Evolutionary conservation across 2,329 filamentous ascomycete genomes (phyloP).

Genomic region (Seiridium cupressi): DNA sequence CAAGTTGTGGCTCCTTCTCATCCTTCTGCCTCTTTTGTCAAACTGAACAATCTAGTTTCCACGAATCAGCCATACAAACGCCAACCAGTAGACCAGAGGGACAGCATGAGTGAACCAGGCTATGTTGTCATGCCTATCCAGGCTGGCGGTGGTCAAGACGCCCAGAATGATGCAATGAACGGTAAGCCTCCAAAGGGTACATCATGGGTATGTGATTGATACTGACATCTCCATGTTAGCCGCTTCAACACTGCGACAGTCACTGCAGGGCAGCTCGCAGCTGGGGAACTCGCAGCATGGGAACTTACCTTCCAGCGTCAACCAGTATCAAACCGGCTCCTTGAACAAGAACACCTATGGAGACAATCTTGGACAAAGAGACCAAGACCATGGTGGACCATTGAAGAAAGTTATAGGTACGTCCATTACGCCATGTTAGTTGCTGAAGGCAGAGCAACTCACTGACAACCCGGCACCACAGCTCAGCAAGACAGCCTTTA

Average conservation of each 20-base stretch:
- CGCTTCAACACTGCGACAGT: no score
- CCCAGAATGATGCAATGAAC: not conserved
- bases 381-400: not conserved
- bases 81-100: no score
- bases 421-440: not conserved
- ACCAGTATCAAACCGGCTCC: no score
- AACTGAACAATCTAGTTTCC: no score
- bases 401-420: slow-evolving; percentile 1
- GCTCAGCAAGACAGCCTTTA: slow-evolving; percentile 4
- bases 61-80: no score
- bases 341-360: no score
- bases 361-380: not conserved
- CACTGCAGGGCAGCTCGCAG: no score
- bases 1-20: no score
- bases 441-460: not conserved
- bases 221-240: not conserved
- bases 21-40: no score
- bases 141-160: not conserved
- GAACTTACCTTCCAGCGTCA: no score
- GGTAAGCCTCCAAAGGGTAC: not conserved
- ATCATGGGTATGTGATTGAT: not conserved
- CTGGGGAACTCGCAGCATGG: no score
- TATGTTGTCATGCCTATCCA: not conserved
- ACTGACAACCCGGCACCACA: not conserved
- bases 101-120: not conserved